Evolutionary conservation across 1,284 basidiomycete genomes (phyloP).

Genomic region (Volvariella surrecta): DNA sequence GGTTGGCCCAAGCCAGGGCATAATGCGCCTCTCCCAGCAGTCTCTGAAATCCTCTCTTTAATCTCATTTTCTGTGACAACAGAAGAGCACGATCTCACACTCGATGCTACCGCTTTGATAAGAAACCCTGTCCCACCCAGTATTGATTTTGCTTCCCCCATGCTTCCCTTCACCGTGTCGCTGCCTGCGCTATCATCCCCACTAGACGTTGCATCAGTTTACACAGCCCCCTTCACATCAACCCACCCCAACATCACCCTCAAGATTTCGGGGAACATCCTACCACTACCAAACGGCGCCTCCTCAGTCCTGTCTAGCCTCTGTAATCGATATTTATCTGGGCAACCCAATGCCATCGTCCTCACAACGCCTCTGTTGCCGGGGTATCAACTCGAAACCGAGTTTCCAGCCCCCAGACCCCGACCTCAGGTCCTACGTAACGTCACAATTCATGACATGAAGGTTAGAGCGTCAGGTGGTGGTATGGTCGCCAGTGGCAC

Average conservation of each 20-base stretch:
- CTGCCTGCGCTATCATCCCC: slow-evolving; percentile 27
- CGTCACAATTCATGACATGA: slow-evolving; percentile 69
- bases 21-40: slow-evolving; percentile 39
- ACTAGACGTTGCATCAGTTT: slow-evolving; percentile 44
- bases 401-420: slow-evolving; percentile 56
- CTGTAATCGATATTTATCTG: slow-evolving; percentile 52
- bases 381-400: slow-evolving; percentile 33
- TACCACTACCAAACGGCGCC: slow-evolving; percentile 40
- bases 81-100: slow-evolving; percentile 28
- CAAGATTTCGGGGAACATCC: slow-evolving; percentile 44
- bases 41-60: slow-evolving; percentile 52
- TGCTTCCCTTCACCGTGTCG: slow-evolving; percentile 53
- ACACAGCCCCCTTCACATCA: slow-evolving; percentile 44
- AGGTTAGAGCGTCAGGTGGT: slow-evolving; percentile 41
- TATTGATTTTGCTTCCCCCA: slow-evolving; percentile 40
- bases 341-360: slow-evolving; percentile 43
- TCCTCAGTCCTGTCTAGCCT: slow-evolving; percentile 49
- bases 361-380: slow-evolving; percentile 48
- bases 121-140: slow-evolving; percentile 44
- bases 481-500: slow-evolving; percentile 57
- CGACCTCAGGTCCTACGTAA: slow-evolving; percentile 56
- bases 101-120: slow-evolving; percentile 50
- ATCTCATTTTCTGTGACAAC: slow-evolving; percentile 48
- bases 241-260: slow-evolving; percentile 64
- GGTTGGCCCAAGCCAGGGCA: slow-evolving; percentile 55